phyloP scores from a whole-genome alignment of 805 yeast genomes.

The Teunomyces barrocoloradensis region DNA sequence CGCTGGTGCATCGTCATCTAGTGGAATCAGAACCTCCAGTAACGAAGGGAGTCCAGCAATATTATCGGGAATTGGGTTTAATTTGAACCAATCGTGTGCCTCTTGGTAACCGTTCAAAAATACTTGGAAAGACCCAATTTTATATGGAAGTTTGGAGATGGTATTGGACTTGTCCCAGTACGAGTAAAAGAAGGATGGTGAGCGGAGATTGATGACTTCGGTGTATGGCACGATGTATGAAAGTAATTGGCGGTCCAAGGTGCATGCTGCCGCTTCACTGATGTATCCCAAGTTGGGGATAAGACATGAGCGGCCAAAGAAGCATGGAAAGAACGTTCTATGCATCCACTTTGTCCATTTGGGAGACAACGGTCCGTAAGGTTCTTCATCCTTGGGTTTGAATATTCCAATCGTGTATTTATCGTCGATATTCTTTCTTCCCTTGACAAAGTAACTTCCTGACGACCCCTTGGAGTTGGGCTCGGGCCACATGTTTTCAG shows the following conservation, averaged over 20 bases:
- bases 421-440: slow-evolving; percentile 5
- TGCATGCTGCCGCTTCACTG: slow-evolving; percentile 68
- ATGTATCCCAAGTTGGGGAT: slow-evolving; percentile 72
- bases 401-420: slow-evolving; percentile 50
- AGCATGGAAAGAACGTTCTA: slow-evolving; percentile 71
- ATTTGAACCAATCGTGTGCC: slow-evolving; percentile 57
- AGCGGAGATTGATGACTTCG: slow-evolving; percentile 50
- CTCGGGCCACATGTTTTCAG: slow-evolving; percentile 42
- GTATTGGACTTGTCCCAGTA: slow-evolving; percentile 41
- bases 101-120: slow-evolving; percentile 57
- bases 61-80: slow-evolving; percentile 53
- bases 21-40: slow-evolving; percentile 2
- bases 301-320: slow-evolving; percentile 69
- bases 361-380: slow-evolving; percentile 74
- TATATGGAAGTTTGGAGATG: slow-evolving; percentile 34
- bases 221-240: slow-evolving; percentile 66
- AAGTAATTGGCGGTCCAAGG: slow-evolving; percentile 59
- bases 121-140: slow-evolving; percentile 67
- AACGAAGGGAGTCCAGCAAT: slow-evolving; percentile 15
- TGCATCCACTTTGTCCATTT: slow-evolving; percentile 82
- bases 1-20: background rate
- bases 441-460: slow-evolving; percentile 60
- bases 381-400: slow-evolving; percentile 80
- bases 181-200: slow-evolving; percentile 52
- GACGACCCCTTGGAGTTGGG: slow-evolving; percentile 66